Evolutionary conservation across 257 asterid species (phyloP), one percentile per base, ranked within the genome.

Genomic region (Ilex asprella): DNA sequence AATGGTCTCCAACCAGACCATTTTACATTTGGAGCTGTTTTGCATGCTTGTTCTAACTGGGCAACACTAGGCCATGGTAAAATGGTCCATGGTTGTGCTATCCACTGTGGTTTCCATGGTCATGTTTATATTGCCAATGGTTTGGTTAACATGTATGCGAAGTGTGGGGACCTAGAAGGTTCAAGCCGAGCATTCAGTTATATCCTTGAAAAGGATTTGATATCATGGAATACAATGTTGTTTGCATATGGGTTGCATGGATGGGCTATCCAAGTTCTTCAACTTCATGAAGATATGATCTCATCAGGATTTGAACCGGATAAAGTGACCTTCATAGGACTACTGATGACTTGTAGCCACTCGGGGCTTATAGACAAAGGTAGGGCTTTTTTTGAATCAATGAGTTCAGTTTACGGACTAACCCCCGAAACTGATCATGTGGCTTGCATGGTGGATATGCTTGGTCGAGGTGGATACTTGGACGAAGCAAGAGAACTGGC

Each of bases 321-420:
- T 68, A 82, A 79, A 64, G 91, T 83, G 46, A 85, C 96, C 41
- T 88, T 88, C 78, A 73, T 85, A 44, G 96, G 96, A 31, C 72
- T 88, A 31, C 64, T 88, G 67, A 81, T 88, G 91, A 81, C 87
- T 31, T 88, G 96, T 56, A 88, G 85, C 72, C 96, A 85, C 73
- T 75, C 78, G 65, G 96, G 96, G 2, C 61, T 80, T 51, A 69
- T 88, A 35, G 68, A 77, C 5, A 62, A 70, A 67, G 86, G 89
- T 60, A 76, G 78, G 58, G 16, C 10, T 30, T 62, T 83, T 44
- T 84, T 83, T 52, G 78, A 86, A 63, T 70, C 79, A 47, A 88
- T 88, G 96, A 62, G 66, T 65, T 60, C 68, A 6, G 31, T 39
- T 21, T 80, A 83, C 10, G 76, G 78, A 12, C 55, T 88, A 58